Percentiles rank a stretch among this genome's conserved stretches.
Evolutionary conservation across 352 stramenopile species (phyloP).

Genomic region (Aphanomyces cochlioides): DNA sequence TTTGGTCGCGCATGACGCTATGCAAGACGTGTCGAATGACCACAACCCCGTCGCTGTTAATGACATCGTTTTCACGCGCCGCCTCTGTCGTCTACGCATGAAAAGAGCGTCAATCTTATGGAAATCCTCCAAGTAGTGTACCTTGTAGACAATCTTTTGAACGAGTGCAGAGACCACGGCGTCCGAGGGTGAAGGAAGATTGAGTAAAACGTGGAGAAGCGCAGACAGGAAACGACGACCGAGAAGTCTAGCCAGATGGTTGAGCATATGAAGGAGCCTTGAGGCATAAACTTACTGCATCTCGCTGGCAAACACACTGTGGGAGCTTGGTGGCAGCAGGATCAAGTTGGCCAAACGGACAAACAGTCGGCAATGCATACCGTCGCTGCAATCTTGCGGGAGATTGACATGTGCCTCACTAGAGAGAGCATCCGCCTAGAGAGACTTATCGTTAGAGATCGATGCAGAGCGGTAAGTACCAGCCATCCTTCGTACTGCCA

Average conservation of each 20-base stretch:
- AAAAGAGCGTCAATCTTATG: background rate
- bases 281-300: background rate
- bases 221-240: background rate
- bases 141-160: background rate
- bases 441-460: background rate
- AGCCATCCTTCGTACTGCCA: slow-evolving; percentile 21
- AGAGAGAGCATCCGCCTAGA: background rate
- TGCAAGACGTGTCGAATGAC: slow-evolving; percentile 9
- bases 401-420: background rate
- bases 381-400: background rate
- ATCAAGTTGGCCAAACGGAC: background rate
- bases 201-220: background rate
- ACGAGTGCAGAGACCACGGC: background rate
- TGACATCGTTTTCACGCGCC: background rate
- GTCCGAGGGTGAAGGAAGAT: background rate
- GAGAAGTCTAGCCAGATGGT: background rate
- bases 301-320: background rate
- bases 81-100: slow-evolving; percentile 3
- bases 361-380: background rate
- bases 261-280: background rate
- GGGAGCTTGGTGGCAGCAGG: background rate
- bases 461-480: background rate
- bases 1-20: background rate
- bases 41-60: background rate
- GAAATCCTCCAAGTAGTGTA: background rate